A percentile compares a stretch with the other conserved stretches of the same genome.
Evolutionary conservation across 148 eudicot species (phyloP).

Genomic region (Camellia granthamiana): DNA sequence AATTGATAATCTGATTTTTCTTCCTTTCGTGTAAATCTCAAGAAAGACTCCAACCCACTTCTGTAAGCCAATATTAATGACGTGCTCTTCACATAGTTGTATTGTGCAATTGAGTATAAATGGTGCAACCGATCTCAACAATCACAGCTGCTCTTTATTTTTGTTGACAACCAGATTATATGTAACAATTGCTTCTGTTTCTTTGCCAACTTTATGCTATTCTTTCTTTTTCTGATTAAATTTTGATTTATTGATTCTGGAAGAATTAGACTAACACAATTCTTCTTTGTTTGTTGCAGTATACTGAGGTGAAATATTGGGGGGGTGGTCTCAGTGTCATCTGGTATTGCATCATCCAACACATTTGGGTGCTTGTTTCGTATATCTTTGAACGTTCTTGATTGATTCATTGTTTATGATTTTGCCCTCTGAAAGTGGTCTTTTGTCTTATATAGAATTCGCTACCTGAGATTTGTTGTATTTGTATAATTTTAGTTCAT

Average conservation of each 20-base stretch:
- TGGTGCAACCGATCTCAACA: no score
- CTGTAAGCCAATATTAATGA: not conserved
- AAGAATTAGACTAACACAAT: not conserved
- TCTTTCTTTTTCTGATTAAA: not conserved
- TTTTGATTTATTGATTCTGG: not conserved
- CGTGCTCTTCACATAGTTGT: not conserved
- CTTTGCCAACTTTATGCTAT: not conserved
- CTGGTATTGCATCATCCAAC: not conserved
- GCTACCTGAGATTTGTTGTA: not conserved
- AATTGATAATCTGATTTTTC: not conserved
- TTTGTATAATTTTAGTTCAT: not conserved
- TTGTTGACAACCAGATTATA: no score
- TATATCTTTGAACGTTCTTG: not conserved
- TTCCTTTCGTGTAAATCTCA: not conserved
- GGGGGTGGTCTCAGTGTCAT: conserved; percentile 4
- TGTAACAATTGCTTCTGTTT: not conserved
- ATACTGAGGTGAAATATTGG: conserved; percentile 9
- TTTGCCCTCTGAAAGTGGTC: not conserved
- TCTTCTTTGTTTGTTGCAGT: conserved; percentile 11
- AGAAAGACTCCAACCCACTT: not conserved
- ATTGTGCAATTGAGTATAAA: not conserved
- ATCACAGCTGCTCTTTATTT: no score
- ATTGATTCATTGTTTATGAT: not conserved
- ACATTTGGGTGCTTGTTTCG: not conserved
- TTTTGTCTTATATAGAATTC: not conserved